These are phyloP conservation scores for Alternaria gansuensis DNA, from an alignment of 2,329 filamentous ascomycete genomes.

Conservation along the genomic window DNA sequence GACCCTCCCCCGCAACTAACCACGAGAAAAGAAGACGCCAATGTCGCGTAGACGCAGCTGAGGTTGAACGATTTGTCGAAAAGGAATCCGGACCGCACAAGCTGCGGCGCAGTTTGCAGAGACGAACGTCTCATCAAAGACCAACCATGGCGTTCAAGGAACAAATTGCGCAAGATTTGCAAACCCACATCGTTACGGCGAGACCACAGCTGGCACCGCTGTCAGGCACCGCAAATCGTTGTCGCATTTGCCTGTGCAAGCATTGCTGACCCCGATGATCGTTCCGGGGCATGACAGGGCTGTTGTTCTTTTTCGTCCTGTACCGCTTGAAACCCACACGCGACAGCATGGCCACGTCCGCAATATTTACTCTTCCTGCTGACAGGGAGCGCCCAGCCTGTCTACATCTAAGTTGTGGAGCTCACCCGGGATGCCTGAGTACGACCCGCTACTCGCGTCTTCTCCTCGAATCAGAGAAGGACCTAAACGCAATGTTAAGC, in stretches of 20 bases:
- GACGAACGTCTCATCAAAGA: conserved; percentile 10
- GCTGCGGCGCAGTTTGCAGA: conserved; percentile 18
- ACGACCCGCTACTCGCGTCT: conserved; percentile 7
- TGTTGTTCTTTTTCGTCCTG: conserved; percentile 20
- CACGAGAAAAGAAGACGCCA: conserved; percentile 19
- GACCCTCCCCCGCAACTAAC: conserved; percentile 26
- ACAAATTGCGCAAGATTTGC: conserved; percentile 19
- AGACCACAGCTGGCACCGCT: conserved; percentile 28
- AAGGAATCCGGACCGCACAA: conserved; percentile 16
- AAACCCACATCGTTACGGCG: conserved; percentile 15
- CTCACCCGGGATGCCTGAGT: not conserved
- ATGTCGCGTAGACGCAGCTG: conserved; percentile 3
- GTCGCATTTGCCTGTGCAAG: conserved; percentile 28
- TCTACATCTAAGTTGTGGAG: conserved; percentile 7
- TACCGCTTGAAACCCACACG: conserved; percentile 26
- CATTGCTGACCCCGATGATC: conserved; percentile 18
- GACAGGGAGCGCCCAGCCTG: conserved; percentile 6
- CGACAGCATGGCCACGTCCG: conserved; percentile 19
- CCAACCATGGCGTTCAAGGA: conserved; percentile 13
- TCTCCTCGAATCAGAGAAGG: conserved; percentile 13
- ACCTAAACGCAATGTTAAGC: conserved; percentile 13
- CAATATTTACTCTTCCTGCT: conserved; percentile 9
- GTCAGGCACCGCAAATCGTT: conserved; percentile 27
- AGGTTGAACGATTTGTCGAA: conserved; percentile 7
- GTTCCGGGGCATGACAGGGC: conserved; percentile 9